phyloP scores from a whole-genome alignment of 805 yeast genomes.

The Nakazawaea ambrosiae region DNA sequence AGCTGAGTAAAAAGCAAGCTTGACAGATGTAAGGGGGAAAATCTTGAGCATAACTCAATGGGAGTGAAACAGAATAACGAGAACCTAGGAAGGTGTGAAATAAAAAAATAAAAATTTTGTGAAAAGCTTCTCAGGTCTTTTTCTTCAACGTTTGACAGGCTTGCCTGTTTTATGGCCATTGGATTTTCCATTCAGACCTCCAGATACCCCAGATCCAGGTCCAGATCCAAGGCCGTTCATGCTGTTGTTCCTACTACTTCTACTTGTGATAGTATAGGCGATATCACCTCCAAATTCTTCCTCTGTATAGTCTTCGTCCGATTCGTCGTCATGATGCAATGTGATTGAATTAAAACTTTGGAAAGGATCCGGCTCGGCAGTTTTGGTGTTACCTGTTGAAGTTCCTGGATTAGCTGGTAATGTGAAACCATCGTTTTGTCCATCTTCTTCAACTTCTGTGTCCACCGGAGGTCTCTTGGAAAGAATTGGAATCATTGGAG shows the following conservation, averaged over 20 bases:
- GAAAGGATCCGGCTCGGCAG: conserved; percentile 55
- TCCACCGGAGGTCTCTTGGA: conserved; percentile 12
- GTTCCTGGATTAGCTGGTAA: neutral
- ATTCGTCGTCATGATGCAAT: conserved; percentile 63
- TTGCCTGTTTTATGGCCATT: no score
- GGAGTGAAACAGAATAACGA: no score
- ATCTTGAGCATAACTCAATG: no score
- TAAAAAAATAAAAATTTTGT: no score
- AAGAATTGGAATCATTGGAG: conserved; percentile 91
- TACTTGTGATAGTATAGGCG: conserved; percentile 43
- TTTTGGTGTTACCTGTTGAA: neutral
- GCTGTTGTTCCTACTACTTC: conserved; percentile 11
- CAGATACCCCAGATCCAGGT: no score
- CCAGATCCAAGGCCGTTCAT: no score
- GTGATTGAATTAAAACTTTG: conserved; percentile 82
- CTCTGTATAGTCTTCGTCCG: conserved; percentile 35
- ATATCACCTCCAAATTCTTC: conserved; percentile 44
- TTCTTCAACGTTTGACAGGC: neutral
- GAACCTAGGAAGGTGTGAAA: no score
- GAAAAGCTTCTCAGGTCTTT: no score
- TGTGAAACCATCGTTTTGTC: conserved; percentile 11
- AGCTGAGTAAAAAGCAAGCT: no score
- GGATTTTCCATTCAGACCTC: no score
- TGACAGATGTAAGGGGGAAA: no score
- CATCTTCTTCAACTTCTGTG: conserved; percentile 11